Conservation (phyloP, 1,139 yeast species). For the Yamadazyma kanchanaburiensis region DNA sequence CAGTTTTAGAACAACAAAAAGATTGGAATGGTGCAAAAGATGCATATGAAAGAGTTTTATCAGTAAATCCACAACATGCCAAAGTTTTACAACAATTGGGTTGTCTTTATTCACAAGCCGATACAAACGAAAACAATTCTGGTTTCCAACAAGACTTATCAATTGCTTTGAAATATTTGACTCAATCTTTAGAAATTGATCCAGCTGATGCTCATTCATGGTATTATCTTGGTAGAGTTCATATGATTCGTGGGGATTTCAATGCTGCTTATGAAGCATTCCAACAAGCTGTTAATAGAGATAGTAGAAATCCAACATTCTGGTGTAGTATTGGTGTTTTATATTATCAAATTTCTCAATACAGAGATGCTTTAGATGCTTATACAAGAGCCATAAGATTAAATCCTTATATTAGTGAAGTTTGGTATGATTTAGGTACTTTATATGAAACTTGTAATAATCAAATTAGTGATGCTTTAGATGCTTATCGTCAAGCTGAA, state of each 20-base stretch:
- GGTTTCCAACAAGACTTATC: conserved; percentile 66
- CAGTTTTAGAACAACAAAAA: conserved; percentile 89
- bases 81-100: conserved; percentile 95
- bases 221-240: conserved; percentile 95
- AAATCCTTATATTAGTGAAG: conserved; percentile 94
- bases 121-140: conserved; percentile 13
- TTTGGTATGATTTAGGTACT: conserved; percentile 98
- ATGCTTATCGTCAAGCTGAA: conserved; percentile 95
- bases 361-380: conserved; percentile 95
- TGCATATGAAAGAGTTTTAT: conserved; percentile 89
- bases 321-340: conserved; percentile 99
- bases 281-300: conserved; percentile 97
- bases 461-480: conserved; percentile 90
- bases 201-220: conserved; percentile 92
- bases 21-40: conserved; percentile 91
- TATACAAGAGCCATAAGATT: conserved; percentile 93
- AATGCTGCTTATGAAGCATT: conserved; percentile 96
- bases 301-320: conserved; percentile 93
- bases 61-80: conserved; percentile 90
- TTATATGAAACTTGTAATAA: conserved; percentile 95
- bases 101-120: conserved; percentile 88
- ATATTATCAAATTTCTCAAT: conserved; percentile 93
- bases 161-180: conserved; percentile 74
- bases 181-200: conserved; percentile 87
- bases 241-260: conserved; percentile 93